Evolutionary conservation across 1,139 yeast genomes (phyloP).

Genomic region (Candida dubliniensis): DNA sequence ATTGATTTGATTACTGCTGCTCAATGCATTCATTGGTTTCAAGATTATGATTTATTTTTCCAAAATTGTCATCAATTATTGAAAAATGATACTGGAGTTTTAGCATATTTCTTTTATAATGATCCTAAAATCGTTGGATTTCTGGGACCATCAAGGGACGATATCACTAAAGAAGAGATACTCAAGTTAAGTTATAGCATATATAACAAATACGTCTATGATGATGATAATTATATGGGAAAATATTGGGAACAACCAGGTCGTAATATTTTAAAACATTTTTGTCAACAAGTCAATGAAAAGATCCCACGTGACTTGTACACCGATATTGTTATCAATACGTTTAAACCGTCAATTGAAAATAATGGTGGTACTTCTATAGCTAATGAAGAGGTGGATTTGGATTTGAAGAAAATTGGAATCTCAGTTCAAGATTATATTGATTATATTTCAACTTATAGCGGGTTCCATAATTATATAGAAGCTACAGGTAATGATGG

Average conservation of each 20-base stretch:
- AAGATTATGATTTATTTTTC: constrained; percentile 37
- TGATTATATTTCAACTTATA: constrained; percentile 38
- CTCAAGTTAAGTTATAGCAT: constrained; percentile 25
- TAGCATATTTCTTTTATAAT: constrained; percentile 46
- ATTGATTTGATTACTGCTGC: constrained; percentile 46
- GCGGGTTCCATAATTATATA: constrained; percentile 37
- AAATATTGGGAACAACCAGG: constrained; percentile 52
- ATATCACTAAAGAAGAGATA: constrained; percentile 15
- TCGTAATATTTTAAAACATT: constrained; percentile 30
- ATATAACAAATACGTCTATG: constrained; percentile 37
- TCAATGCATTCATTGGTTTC: constrained; percentile 49
- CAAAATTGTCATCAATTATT: constrained; percentile 28
- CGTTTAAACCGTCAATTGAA: constrained; percentile 23
- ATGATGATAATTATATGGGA: constrained; percentile 37
- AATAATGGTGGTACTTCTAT: constrained; percentile 8
- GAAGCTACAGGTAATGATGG: constrained; percentile 29
- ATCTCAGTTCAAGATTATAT: constrained; percentile 26
- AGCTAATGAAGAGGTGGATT: constrained; percentile 20
- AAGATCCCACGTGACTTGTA: constrained; percentile 33
- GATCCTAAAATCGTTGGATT: constrained; percentile 40
- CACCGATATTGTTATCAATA: constrained; percentile 27
- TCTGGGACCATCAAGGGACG: constrained; percentile 14
- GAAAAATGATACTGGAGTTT: constrained; percentile 33
- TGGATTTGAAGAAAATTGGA: constrained; percentile 24
- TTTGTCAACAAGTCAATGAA: constrained; percentile 29